Evolutionary conservation across 2,329 filamentous ascomycete genomes (phyloP), one percentile per base, ranked within the genome.

Genomic region (Cryphonectria japonica): DNA sequence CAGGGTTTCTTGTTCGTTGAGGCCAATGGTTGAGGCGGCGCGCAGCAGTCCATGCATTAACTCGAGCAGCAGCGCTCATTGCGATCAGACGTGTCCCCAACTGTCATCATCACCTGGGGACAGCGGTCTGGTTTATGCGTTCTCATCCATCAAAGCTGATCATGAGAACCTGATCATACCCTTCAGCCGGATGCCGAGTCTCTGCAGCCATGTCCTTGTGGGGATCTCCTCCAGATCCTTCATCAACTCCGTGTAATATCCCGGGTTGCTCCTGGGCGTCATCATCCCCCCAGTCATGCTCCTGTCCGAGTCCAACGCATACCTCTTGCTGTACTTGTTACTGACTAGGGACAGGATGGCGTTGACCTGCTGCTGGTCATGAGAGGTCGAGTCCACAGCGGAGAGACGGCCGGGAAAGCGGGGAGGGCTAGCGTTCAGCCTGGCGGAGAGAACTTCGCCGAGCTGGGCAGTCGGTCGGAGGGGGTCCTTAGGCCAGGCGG

Each of bases 221-320:
- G 90, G 90, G 3, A 88, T 89, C 75, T 87, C 87, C 50, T 91
- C 87, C 34, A 92, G 84, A 78, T 92, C 90, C 68, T 81, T 83
- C 0, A 91, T 78, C 41, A 92, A 79, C 74, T 91, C 87, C 29
- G 82, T 78, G 76, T 90, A 92, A 78, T 92, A 90, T 0, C 85
- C 87, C 52, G 90, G 90, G 74, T 91, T 88, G 76, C 88, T 90
- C 77, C 84, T 85, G 19, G 90, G 90, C 68, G 83, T 79, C 70
- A 91, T 80, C 60, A 91, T 80, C 4, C 80, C 80, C 57, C 85
- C 85, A n/a, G 80, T 84, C 16, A 85, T 77, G 29, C 81, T 59
- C 22, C 67, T 61, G 46, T 50, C 19, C 61, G 65, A 4, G 39
- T 5, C 11, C 41, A 67, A 29, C 61, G 69, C 63, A 75, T 87